These are phyloP conservation scores for Rhipidocladum racemiflorum DNA, from an alignment of 176 grass and related monocot genomes.

Conservation along the genomic window DNA sequence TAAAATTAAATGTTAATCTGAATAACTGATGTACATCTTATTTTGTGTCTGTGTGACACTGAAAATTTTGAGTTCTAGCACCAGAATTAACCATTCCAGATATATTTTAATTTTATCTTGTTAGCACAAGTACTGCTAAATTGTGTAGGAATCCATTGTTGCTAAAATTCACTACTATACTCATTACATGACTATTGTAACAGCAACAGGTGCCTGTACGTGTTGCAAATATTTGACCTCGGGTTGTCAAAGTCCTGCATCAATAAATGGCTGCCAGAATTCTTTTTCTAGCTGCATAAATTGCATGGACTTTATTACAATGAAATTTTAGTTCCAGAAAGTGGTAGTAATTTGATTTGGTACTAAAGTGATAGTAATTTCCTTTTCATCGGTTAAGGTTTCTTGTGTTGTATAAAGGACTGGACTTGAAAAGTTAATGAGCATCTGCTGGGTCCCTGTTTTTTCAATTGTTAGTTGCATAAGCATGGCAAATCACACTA, in stretches of 20 bases:
- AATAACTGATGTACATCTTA: not conserved
- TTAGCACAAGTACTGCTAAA: conserved; percentile 22
- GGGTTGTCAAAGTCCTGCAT: not conserved
- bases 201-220: not conserved
- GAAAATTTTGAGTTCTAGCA: not conserved
- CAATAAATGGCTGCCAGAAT: conserved; percentile 1
- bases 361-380: not conserved
- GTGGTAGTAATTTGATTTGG: not conserved
- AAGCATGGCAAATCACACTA: too few relatives aligned
- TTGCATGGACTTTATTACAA: not conserved
- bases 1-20: not conserved
- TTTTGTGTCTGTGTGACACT: not conserved
- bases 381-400: too few relatives aligned
- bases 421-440: too few relatives aligned
- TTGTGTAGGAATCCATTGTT: not conserved
- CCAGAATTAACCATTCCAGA: not conserved
- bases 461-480: too few relatives aligned
- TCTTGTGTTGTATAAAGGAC: too few relatives aligned
- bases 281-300: not conserved
- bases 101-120: not conserved
- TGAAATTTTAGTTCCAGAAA: not conserved
- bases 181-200: not conserved
- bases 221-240: conserved; percentile 14
- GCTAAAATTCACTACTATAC: not conserved
- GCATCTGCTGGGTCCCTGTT: too few relatives aligned